Evolutionary conservation across 768 basidiomycete species (phyloP).

Genomic region (Rubroboletus satanas): DNA sequence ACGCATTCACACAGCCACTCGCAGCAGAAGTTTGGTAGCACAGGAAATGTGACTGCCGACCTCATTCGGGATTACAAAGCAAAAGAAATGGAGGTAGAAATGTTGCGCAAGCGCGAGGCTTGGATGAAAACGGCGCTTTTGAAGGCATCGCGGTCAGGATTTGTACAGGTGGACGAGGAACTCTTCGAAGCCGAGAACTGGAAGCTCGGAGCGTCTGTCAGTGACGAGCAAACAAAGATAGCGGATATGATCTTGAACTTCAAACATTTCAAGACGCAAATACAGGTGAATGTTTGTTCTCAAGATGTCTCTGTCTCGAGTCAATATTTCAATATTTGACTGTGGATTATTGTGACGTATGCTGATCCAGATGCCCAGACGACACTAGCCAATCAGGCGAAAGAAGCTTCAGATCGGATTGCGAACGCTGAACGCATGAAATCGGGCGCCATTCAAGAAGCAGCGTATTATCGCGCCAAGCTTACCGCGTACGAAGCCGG

Average conservation of each 20-base stretch:
- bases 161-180: constrained; percentile 59
- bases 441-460: constrained; percentile 81
- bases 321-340: not conserved
- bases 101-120: constrained; percentile 66
- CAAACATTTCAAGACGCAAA: constrained; percentile 82
- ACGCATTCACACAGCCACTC: constrained; percentile 38
- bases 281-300: constrained; percentile 61
- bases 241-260: constrained; percentile 74
- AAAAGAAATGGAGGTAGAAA: constrained; percentile 79
- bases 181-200: constrained; percentile 35
- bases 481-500: constrained; percentile 78
- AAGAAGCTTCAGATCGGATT: constrained; percentile 69
- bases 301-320: not conserved
- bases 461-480: constrained; percentile 94
- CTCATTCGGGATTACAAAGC: constrained; percentile 74
- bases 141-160: constrained; percentile 76
- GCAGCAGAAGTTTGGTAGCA: constrained; percentile 44
- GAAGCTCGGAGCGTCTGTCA: constrained; percentile 31
- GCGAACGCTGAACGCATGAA: constrained; percentile 77
- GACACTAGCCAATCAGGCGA: constrained; percentile 72
- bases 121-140: constrained; percentile 84
- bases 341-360: not conserved
- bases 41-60: constrained; percentile 70
- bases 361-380: constrained; percentile 42
- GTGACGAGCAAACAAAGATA: constrained; percentile 48